These are phyloP conservation scores for Suillus decipiens DNA, from an alignment of 768 basidiomycete species.

Conservation along the genomic window DNA sequence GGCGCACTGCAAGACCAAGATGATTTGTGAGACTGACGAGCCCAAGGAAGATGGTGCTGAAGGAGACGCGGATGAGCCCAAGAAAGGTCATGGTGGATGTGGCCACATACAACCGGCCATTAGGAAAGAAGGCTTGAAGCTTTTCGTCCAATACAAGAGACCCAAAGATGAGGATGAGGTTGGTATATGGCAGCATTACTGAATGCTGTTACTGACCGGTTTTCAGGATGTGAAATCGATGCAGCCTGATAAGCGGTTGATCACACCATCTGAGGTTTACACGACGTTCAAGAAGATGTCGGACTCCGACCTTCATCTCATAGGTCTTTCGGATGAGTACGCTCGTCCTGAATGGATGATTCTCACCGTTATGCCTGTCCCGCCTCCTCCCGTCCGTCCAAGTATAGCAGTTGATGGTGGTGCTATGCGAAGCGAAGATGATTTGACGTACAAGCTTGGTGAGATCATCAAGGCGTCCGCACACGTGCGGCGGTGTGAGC, in stretches of 20 bases:
- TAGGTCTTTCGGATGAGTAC: constrained; percentile 94
- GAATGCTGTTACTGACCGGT: constrained; percentile 16
- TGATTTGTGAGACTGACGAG: constrained; percentile 85
- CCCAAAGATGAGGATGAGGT: constrained; percentile 95
- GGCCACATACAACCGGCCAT: constrained; percentile 89
- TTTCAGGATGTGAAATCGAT: constrained; percentile 74
- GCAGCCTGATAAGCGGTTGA: constrained; percentile 80
- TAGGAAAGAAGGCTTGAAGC: constrained; percentile 92
- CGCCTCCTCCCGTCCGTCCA: constrained; percentile 96
- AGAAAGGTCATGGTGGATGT: constrained; percentile 96
- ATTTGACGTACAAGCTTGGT: constrained; percentile 96
- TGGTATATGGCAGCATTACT: constrained; percentile 32
- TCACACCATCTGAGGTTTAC: constrained; percentile 88
- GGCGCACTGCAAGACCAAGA: constrained; percentile 86
- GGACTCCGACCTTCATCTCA: constrained; percentile 80
- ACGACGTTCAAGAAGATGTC: constrained; percentile 96
- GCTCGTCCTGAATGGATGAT: constrained; percentile 99
- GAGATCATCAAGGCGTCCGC: constrained; percentile 96
- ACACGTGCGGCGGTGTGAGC: constrained; percentile 88
- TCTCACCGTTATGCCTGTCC: constrained; percentile 94
- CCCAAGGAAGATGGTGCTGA: constrained; percentile 83
- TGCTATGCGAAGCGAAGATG: constrained; percentile 95
- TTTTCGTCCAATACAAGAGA: constrained; percentile 94
- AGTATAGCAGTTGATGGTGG: constrained; percentile 98
- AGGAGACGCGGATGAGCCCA: constrained; percentile 62